These are phyloP conservation scores for Coemansia sp. DNA, from an alignment of 192 early-diverging fungal genomes.

Conservation along the genomic window DNA sequence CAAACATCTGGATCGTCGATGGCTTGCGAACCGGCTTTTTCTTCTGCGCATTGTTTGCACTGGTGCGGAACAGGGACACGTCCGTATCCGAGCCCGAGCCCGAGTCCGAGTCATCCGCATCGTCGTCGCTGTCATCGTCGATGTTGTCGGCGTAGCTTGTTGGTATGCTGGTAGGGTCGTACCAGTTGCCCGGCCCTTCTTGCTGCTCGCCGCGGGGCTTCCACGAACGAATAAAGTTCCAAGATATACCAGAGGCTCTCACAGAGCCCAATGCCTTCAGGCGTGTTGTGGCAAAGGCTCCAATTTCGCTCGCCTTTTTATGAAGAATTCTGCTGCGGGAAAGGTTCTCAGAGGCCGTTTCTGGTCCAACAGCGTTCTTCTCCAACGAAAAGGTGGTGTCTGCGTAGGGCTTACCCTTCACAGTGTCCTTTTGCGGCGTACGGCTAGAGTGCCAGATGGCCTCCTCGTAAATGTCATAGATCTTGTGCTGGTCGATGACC, in stretches of 20 bases:
- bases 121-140: background rate
- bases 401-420: background rate
- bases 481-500: constrained; percentile 48
- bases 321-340: background rate
- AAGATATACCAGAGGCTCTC: constrained; percentile 11
- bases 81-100: background rate
- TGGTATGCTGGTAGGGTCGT: constrained; percentile 23
- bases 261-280: constrained; percentile 23
- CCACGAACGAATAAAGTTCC: constrained; percentile 37
- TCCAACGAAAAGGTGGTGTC: background rate
- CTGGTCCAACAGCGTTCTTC: background rate
- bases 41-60: background rate
- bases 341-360: background rate
- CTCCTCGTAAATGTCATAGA: constrained; percentile 56
- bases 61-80: constrained; percentile 1
- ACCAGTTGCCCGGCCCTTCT: constrained; percentile 14
- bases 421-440: background rate
- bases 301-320: background rate
- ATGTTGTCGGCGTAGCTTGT: constrained; percentile 18
- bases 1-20: constrained; percentile 39
- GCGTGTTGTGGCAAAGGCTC: constrained; percentile 1
- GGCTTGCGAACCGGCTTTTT: constrained; percentile 34
- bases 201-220: constrained; percentile 12
- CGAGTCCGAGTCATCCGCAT: constrained; percentile 14
- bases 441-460: constrained; percentile 43